Conservation (phyloP, 2,329 filamentous ascomycete genomes). For the Paecilomyces formosus region DNA sequence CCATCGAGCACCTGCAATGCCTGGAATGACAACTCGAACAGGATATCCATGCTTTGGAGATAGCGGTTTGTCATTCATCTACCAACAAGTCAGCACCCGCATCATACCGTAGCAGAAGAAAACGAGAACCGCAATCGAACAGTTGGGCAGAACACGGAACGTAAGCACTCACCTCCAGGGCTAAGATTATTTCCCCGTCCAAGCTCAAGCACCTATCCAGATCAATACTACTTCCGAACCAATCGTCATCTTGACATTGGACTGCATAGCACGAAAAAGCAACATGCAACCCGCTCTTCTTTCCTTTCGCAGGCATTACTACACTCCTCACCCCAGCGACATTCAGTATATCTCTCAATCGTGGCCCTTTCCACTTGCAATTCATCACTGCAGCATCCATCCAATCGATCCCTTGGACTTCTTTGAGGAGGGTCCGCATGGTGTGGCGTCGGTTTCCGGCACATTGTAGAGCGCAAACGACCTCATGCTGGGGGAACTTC, state of each 20-base stretch:
- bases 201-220: conserved; percentile 37
- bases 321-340: conserved; percentile 34
- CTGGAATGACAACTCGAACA: conserved; percentile 45
- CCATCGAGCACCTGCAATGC: conserved; percentile 46
- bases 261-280: conserved; percentile 49
- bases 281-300: conserved; percentile 35
- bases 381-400: conserved; percentile 55
- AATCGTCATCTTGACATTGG: conserved; percentile 49
- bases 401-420: conserved; percentile 55
- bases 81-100: background rate
- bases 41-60: conserved; percentile 45
- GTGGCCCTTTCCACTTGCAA: conserved; percentile 49
- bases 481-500: conserved; percentile 46
- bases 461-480: conserved; percentile 53
- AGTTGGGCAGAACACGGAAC: background rate
- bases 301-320: conserved; percentile 13
- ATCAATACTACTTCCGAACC: conserved; percentile 52
- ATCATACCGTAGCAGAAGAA: background rate
- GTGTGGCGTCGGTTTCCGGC: conserved; percentile 55
- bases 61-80: conserved; percentile 46
- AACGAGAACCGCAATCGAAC: too few relatives aligned
- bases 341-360: conserved; percentile 45
- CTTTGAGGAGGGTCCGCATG: conserved; percentile 53
- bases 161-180: conserved; percentile 33
- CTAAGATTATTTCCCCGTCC: conserved; percentile 41